phyloP scores from a whole-genome alignment of 176 grass and related monocot genomes.

The Triticum monococcum region DNA sequence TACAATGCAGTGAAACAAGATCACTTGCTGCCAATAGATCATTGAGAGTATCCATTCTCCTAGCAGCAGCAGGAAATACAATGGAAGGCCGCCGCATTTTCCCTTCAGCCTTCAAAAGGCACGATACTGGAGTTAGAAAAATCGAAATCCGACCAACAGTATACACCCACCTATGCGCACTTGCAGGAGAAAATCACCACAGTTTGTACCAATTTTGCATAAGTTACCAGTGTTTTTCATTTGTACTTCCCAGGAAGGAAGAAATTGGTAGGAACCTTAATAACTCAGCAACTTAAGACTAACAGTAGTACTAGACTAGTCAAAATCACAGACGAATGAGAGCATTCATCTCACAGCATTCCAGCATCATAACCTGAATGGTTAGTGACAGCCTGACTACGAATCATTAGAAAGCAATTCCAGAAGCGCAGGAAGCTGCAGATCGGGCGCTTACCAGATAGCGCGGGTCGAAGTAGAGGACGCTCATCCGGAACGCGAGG shows the following conservation, averaged over 20 bases:
- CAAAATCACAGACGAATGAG: neutral
- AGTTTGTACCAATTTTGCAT: neutral
- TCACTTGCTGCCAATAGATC: constrained; percentile 93
- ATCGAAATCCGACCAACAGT: too few species aligned
- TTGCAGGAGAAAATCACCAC: neutral
- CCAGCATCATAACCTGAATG: neutral
- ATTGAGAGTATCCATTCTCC: constrained; percentile 97
- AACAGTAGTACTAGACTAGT: neutral
- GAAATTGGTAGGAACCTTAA: neutral
- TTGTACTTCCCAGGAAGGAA: neutral
- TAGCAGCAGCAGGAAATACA: constrained; percentile 79
- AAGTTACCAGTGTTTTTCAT: neutral
- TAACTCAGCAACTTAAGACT: too few species aligned
- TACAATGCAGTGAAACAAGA: constrained; percentile 92
- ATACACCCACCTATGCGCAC: too few species aligned
- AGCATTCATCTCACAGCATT: neutral
- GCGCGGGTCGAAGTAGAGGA: constrained; percentile 89
- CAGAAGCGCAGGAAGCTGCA: neutral
- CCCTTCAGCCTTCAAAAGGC: constrained; percentile 48
- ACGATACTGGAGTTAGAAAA: neutral
- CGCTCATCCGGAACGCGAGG: constrained; percentile 92
- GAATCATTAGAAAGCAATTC: neutral
- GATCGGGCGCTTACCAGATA: constrained; percentile 45
- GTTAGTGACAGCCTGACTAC: neutral
- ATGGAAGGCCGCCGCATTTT: constrained; percentile 63